phyloP scores from a whole-genome alignment of 306 rosid species.

The Quercus suber region DNA sequence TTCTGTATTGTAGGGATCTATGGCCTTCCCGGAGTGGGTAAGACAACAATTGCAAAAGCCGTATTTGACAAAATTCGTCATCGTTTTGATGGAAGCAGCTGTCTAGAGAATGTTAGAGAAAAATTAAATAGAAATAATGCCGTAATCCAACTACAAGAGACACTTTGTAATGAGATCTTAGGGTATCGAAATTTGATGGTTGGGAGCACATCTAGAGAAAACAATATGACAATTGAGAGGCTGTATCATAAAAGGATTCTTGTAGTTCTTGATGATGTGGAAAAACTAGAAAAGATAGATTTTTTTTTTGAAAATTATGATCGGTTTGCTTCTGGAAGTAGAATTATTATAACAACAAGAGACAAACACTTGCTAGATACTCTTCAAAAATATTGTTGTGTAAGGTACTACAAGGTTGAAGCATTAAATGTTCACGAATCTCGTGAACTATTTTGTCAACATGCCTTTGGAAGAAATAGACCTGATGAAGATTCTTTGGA shows the following conservation, averaged over 20 bases:
- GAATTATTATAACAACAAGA: background rate
- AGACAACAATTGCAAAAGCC: no score
- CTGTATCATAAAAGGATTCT: background rate
- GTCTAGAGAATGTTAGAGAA: no score
- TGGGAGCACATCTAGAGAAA: background rate
- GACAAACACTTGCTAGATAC: no score
- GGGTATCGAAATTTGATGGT: no score
- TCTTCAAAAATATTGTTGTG: no score
- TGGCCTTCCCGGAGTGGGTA: no score
- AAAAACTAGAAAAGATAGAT: background rate
- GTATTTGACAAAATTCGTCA: no score
- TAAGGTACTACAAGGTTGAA: no score
- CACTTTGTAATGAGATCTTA: no score
- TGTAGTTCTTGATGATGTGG: background rate
- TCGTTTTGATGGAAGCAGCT: no score
- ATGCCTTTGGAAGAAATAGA: slow-evolving; percentile 13
- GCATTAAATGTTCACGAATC: background rate
- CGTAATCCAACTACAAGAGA: no score
- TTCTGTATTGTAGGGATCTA: no score
- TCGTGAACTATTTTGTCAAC: slow-evolving; percentile 20
- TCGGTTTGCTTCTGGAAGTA: background rate
- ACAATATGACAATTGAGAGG: background rate
- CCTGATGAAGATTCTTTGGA: slow-evolving; percentile 14
- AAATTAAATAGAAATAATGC: accelerated
- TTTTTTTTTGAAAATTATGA: background rate